Percentiles rank a stretch among this genome's conserved stretches.
phyloP scores from a whole-genome alignment of 2,329 filamentous ascomycete species.

The Fusarium papillatum region DNA sequence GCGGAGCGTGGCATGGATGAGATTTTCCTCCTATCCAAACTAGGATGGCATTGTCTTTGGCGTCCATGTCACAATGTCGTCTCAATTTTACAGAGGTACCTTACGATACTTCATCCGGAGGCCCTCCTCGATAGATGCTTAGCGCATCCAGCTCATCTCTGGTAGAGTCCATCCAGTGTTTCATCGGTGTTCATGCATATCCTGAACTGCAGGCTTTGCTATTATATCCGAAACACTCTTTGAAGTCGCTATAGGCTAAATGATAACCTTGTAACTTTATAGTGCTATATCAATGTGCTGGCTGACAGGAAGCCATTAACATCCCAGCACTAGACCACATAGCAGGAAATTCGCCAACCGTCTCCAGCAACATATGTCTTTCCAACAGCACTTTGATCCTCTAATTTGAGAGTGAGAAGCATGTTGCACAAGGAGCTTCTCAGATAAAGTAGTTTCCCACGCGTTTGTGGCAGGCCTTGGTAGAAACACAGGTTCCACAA shows the following conservation, averaged over 20 bases:
- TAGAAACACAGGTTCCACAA: no score
- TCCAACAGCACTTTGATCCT: neutral
- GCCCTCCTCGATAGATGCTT: neutral
- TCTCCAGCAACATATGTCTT: neutral
- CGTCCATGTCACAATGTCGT: neutral
- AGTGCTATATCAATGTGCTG: no score
- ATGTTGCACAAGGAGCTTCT: neutral
- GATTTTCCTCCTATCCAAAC: neutral
- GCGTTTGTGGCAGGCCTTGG: no score
- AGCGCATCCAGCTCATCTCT: neutral
- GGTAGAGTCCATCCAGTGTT: neutral
- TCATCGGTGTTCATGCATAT: neutral
- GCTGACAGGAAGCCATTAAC: neutral
- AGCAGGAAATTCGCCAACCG: neutral
- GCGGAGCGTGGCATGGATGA: neutral
- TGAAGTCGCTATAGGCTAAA: neutral
- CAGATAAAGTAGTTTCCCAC: no score
- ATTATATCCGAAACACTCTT: neutral
- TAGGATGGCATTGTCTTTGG: neutral
- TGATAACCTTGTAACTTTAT: neutral
- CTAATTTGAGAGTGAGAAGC: neutral
- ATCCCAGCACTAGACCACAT: neutral
- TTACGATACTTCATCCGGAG: neutral
- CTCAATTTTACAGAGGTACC: neutral
- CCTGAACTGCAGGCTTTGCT: neutral